phyloP scores from a whole-genome alignment of 495 filamentous ascomycete genomes.

The Aspergillus olivimuriae region DNA sequence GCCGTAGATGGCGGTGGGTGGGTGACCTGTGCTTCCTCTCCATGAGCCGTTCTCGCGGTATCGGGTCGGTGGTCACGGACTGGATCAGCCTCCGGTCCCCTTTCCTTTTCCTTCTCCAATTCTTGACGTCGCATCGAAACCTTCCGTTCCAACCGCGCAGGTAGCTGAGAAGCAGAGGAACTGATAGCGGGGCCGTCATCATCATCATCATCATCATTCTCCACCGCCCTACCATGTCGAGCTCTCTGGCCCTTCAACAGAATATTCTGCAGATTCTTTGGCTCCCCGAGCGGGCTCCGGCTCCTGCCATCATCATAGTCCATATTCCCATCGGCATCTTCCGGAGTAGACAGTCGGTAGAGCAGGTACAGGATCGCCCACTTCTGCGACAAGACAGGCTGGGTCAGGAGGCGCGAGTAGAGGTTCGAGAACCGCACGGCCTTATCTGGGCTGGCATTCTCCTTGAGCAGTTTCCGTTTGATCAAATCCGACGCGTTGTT shows the following conservation, averaged over 20 bases:
- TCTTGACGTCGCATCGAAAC: constrained; percentile 21
- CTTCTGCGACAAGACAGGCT: constrained; percentile 89
- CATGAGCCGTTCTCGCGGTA: too few species aligned
- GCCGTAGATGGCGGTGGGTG: too few species aligned
- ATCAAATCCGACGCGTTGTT: constrained; percentile 91
- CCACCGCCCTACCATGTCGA: constrained; percentile 13
- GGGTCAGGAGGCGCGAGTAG: constrained; percentile 76
- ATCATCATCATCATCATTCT: constrained; percentile 27
- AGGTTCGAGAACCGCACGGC: constrained; percentile 84
- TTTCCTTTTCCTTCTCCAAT: constrained; percentile 10
- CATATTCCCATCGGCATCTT: constrained; percentile 16
- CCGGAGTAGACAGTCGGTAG: constrained; percentile 66
- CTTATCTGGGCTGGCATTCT: constrained; percentile 71
- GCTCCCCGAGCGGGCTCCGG: constrained; percentile 36
- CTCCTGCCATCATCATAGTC: constrained; percentile 24
- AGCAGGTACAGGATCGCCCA: constrained; percentile 93
- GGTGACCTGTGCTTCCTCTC: too few species aligned
- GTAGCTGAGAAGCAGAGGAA: constrained; percentile 38
- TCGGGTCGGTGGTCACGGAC: too few species aligned
- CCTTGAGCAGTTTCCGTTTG: constrained; percentile 72
- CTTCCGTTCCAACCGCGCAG: constrained; percentile 23
- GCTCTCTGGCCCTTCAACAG: constrained; percentile 23
- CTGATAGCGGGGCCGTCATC: constrained; percentile 40
- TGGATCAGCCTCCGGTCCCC: background rate
- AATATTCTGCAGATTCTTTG: constrained; percentile 32